phyloP scores from a whole-genome alignment of 106 monocot genomes.

The Dioscorea alata region DNA sequence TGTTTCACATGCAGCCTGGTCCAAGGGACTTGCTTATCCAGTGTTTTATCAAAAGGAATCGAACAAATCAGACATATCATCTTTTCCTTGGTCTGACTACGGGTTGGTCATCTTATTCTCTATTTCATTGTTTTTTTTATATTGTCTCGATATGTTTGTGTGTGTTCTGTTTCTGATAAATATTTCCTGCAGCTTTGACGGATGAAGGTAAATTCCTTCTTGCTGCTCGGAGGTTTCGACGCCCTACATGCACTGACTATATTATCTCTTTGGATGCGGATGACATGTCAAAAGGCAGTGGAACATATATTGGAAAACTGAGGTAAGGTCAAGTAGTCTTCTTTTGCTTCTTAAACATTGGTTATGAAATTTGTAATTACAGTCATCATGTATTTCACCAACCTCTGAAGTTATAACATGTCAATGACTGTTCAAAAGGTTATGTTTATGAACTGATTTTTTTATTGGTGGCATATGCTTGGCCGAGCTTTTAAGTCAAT shows the following conservation, averaged over 20 bases:
- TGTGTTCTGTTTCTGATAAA: neutral
- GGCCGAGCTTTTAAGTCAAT: too few relatives aligned
- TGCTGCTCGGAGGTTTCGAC: slow-evolving; percentile 19
- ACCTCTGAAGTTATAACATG: too few relatives aligned
- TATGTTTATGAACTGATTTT: too few relatives aligned
- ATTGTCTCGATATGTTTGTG: neutral
- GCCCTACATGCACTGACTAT: slow-evolving; percentile 26
- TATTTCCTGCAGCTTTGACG: slow-evolving; percentile 6
- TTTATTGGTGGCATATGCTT: too few relatives aligned
- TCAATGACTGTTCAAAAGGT: too few relatives aligned
- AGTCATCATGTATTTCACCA: too few relatives aligned
- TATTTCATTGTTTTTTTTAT: neutral
- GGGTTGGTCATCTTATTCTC: slow-evolving; percentile 6
- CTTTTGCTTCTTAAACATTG: neutral
- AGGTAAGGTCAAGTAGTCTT: slow-evolving; percentile 10
- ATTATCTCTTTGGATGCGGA: slow-evolving; percentile 21
- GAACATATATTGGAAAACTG: slow-evolving; percentile 25
- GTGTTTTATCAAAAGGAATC: slow-evolving; percentile 31
- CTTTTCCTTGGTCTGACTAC: slow-evolving; percentile 29
- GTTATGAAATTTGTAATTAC: too few relatives aligned
- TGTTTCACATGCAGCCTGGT: slow-evolving; percentile 27
- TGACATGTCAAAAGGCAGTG: slow-evolving; percentile 20
- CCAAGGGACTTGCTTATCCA: slow-evolving; percentile 21
- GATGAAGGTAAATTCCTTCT: slow-evolving; percentile 34
- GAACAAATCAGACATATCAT: slow-evolving; percentile 26